Conservation (phyloP, 257 asterid genomes). For the Fraxinus anomala region DNA sequence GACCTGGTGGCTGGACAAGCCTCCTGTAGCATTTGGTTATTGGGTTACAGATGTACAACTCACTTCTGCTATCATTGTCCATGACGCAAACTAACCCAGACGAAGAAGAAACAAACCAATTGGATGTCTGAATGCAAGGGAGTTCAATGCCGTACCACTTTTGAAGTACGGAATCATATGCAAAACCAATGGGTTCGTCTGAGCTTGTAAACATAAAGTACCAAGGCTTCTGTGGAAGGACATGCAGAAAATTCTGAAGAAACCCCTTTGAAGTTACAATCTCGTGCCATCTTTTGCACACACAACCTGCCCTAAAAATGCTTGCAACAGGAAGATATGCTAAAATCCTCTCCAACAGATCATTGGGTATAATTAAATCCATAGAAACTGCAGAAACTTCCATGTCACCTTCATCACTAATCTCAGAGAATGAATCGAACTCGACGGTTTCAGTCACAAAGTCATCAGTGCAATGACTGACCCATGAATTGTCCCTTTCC, state of each 20-base stretch:
- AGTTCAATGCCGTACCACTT: slow-evolving; percentile 86
- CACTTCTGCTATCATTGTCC: slow-evolving; percentile 79
- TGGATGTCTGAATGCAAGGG: slow-evolving; percentile 70
- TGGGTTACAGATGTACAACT: slow-evolving; percentile 79
- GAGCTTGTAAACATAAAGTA: slow-evolving; percentile 97
- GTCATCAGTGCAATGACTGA: slow-evolving; percentile 60
- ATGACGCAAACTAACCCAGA: slow-evolving; percentile 80
- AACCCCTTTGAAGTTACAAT: slow-evolving; percentile 73
- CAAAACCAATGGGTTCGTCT: slow-evolving; percentile 79
- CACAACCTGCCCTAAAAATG: slow-evolving; percentile 79
- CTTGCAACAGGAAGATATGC: slow-evolving; percentile 77
- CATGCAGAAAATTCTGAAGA: slow-evolving; percentile 58
- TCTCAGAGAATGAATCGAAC: slow-evolving; percentile 51
- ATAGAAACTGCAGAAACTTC: slow-evolving; percentile 52
- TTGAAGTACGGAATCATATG: slow-evolving; percentile 67
- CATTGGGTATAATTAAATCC: slow-evolving; percentile 77
- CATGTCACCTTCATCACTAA: slow-evolving; percentile 47
- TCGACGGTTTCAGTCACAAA: slow-evolving; percentile 21
- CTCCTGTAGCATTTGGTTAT: slow-evolving; percentile 53
- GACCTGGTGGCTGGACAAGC: slow-evolving; percentile 65
- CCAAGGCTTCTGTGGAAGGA: slow-evolving; percentile 74
- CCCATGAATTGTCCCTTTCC: slow-evolving; percentile 91
- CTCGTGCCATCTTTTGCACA: slow-evolving; percentile 82
- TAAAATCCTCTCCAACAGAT: slow-evolving; percentile 77
- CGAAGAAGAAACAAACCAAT: slow-evolving; percentile 82